These are phyloP conservation scores for Boletus patriciae DNA, from an alignment of 768 basidiomycete genomes.

Conservation along the genomic window DNA sequence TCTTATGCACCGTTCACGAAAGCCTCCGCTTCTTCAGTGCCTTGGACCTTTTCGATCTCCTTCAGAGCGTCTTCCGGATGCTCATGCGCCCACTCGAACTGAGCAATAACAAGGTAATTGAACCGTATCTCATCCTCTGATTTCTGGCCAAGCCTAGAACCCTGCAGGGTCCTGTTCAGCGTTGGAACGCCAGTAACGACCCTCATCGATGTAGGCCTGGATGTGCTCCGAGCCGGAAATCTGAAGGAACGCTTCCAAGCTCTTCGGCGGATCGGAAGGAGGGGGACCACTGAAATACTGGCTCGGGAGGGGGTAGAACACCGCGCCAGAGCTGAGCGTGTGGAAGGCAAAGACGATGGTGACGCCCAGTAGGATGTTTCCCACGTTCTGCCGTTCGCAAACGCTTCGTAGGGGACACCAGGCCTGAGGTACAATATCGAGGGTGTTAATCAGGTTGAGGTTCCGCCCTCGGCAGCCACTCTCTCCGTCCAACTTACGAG, in stretches of 20 bases:
- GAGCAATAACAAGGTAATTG: constrained; percentile 2
- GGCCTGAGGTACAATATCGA: constrained; percentile 15
- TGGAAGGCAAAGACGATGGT: not conserved
- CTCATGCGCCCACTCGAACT: constrained; percentile 13
- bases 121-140: not conserved
- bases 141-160: not conserved
- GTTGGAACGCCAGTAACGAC: not conserved
- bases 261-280: not conserved
- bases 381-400: constrained; percentile 10
- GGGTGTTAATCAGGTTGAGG: constrained; percentile 17
- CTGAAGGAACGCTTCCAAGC: not conserved
- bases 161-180: not conserved
- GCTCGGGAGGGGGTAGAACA: constrained; percentile 10
- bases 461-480: constrained; percentile 15
- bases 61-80: constrained; percentile 5
- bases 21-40: not conserved
- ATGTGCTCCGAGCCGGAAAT: not conserved
- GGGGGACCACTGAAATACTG: not conserved
- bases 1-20: not conserved
- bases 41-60: not conserved
- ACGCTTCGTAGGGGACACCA: not conserved
- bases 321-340: not conserved
- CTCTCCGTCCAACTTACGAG: not conserved
- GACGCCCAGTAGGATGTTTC: constrained; percentile 4
- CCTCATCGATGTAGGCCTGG: not conserved